A percentile compares a stretch with the other conserved stretches of the same genome.
phyloP scores from a whole-genome alignment of 2,329 filamentous ascomycete genomes.

The Apiospora marii region DNA sequence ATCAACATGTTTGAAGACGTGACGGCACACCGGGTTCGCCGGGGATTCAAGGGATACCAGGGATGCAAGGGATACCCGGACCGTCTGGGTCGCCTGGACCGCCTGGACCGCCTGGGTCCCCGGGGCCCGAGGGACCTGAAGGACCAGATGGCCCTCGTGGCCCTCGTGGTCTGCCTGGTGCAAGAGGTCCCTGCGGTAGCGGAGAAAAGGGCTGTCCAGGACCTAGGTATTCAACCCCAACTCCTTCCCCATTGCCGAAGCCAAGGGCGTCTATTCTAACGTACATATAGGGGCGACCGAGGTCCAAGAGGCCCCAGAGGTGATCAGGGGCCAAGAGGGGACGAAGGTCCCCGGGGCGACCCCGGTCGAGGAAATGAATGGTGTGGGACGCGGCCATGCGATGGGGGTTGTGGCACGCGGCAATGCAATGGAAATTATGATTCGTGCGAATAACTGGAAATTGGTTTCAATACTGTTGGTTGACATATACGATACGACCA shows the following conservation, averaged over 20 bases:
- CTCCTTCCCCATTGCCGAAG: neutral
- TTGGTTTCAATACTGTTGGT: neutral
- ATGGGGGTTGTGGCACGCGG: neutral
- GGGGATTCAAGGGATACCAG: neutral
- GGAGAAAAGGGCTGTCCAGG: neutral
- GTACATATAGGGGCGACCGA: neutral
- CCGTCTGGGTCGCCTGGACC: too few species aligned
- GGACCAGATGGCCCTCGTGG: neutral
- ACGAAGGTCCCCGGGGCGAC: neutral
- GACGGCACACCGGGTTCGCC: neutral
- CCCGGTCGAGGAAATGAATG: neutral
- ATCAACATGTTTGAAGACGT: neutral
- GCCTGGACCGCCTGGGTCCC: too few species aligned
- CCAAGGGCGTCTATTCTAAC: neutral
- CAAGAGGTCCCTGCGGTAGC: neutral
- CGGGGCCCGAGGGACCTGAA: neutral
- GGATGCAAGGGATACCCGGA: neutral
- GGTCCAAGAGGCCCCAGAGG: neutral
- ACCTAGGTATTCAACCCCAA: neutral
- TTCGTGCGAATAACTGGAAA: neutral
- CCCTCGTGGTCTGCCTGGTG: neutral
- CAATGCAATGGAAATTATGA: neutral
- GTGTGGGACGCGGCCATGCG: neutral
- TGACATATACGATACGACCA: neutral
- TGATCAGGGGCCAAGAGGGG: neutral